Conservation (phyloP, 306 rosid genomes). For the Leucaena leucocephala region DNA sequence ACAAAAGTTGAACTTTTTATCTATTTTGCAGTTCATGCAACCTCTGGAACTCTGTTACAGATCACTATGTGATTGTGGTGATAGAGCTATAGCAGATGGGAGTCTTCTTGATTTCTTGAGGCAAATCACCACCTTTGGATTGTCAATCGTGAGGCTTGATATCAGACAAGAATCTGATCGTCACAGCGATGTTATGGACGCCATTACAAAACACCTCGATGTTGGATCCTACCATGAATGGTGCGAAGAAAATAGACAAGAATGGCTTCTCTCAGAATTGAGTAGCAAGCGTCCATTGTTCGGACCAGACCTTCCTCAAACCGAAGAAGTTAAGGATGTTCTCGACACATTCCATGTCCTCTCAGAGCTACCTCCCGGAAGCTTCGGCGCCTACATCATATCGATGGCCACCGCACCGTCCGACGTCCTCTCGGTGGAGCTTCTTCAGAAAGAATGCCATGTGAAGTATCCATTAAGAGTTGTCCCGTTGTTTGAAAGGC, state of each 20-base stretch:
- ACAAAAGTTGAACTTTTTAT: background rate
- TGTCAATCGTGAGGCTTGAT: conserved; percentile 85
- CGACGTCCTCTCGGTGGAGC: conserved; percentile 92
- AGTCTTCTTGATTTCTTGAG: conserved; percentile 87
- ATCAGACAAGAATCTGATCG: conserved; percentile 95
- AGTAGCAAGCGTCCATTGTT: conserved; percentile 83
- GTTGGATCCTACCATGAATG: conserved; percentile 91
- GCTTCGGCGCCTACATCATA: conserved; percentile 89
- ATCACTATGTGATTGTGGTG: conserved; percentile 87
- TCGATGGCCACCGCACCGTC: conserved; percentile 95
- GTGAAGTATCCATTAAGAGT: conserved; percentile 76
- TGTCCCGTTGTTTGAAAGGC: conserved; percentile 90
- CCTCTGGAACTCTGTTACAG: conserved; percentile 86
- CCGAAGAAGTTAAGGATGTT: conserved; percentile 85
- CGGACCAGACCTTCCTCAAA: conserved; percentile 85
- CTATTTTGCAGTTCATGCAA: conserved; percentile 66
- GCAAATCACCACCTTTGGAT: conserved; percentile 92
- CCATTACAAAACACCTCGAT: conserved; percentile 80
- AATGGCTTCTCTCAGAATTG: conserved; percentile 88
- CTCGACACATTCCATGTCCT: conserved; percentile 79
- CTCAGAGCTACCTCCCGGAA: conserved; percentile 81
- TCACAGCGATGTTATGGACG: conserved; percentile 82
- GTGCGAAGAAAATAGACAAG: conserved; percentile 80
- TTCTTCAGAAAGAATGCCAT: conserved; percentile 77
- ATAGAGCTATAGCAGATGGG: conserved; percentile 88